Evolutionary conservation across 192 early-diverging fungal species (phyloP), one percentile per base, ranked within the genome.

Genomic region (Oehlia diaphana): DNA sequence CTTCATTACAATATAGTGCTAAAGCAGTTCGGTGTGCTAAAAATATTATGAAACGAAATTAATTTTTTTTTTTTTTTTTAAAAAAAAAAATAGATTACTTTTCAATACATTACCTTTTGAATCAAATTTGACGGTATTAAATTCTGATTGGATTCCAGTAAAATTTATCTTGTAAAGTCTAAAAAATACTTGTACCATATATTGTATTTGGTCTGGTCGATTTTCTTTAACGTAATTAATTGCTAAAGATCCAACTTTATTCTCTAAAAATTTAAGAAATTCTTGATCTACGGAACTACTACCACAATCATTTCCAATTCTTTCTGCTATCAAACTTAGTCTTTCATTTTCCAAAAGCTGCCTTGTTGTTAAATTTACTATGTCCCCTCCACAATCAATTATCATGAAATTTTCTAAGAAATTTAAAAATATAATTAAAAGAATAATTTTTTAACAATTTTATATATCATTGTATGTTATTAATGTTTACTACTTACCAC

Each of bases 341-440:
- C 35, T 50, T 13, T 53, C 58, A n/a, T 23, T 13, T 26, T 16
- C 1, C 26, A 62, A 62, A 1, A 58, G 16, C 16, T n/a, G 33
- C 19, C 3, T 44, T 69, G 74, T 81, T 87, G 75, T 90, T 74
- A 87, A 31, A 31, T 1, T 31, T 31, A 31, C 31, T 31, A 2
- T 88, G 61, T 84, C 87, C 49, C 86, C 87, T 76, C 87, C 87
- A 39, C 84, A 86, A 81, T 90, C 87, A 76, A 86, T 84, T 44
- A 90, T 84, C 86, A 90, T 88, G 65, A 90, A 88, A 2, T 82
- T 83, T 31, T 86, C 83, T 74, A 50, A 31, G 31, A 31, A 31
- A 31, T 2, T 31, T 31, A 31, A 31, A 31, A 31, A 31, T 31
- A 31, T 31, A 31, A 31, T 31, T 31, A 31, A 31, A 1, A 31